Percentiles rank a stretch among this genome's conserved stretches.
Evolutionary conservation across 129 eudicot genomes (phyloP).

Genomic region (Apium graveolens): DNA sequence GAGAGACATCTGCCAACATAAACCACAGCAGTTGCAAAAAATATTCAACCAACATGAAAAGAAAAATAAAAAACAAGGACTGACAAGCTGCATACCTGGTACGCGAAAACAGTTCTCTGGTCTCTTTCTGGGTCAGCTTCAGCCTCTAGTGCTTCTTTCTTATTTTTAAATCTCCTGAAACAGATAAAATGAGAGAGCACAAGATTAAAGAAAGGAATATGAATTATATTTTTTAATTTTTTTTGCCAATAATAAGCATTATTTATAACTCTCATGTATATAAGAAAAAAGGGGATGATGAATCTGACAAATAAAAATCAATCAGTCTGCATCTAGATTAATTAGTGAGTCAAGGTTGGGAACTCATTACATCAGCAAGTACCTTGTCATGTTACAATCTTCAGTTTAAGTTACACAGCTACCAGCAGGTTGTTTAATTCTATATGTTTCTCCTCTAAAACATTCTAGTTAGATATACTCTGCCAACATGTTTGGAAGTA

Average conservation of each 20-base stretch:
- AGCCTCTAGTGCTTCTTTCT: constrained; percentile 82
- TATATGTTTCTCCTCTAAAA: background rate
- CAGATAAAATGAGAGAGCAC: constrained; percentile 25
- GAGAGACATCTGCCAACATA: constrained; percentile 71
- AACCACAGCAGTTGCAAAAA: constrained; percentile 6
- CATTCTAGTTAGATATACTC: background rate
- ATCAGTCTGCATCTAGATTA: background rate
- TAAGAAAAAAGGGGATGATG: background rate
- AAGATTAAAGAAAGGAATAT: background rate
- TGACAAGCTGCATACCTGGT: constrained; percentile 50
- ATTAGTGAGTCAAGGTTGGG: background rate
- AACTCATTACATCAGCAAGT: background rate
- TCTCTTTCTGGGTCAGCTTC: constrained; percentile 99
- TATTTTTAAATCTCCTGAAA: constrained; percentile 84
- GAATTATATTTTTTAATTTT: too few relatives aligned
- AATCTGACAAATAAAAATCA: background rate
- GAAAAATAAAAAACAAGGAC: background rate
- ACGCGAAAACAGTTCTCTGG: constrained; percentile 95
- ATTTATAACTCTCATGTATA: background rate
- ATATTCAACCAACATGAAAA: background rate
- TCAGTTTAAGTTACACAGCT: background rate
- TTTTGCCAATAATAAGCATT: background rate
- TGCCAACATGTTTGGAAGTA: background rate
- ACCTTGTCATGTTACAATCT: background rate
- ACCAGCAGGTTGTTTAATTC: background rate